Base-by-base conservation (phyloP, 2,329 filamentous ascomycete genomes). In the Aspergillus brunneoviolaceus region DNA sequence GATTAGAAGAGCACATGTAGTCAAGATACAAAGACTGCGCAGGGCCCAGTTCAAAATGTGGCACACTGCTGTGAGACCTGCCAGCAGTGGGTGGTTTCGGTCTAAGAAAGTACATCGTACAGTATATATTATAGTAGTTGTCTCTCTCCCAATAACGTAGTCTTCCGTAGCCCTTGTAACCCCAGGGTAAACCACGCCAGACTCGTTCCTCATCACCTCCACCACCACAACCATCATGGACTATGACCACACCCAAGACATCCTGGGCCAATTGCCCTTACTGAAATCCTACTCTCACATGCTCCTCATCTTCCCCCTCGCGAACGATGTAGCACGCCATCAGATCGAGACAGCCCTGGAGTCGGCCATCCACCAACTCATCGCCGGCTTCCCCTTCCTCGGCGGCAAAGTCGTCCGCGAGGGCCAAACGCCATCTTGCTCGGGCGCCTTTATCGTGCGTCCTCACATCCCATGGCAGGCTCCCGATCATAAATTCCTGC, bases 201-300 rank as follows among this genome's bases (percentile, higher is more conserved):
- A 29, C 27, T 29, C 27, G 27, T 29, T 29, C 27, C 27, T 10
- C 27, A 10, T 29, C 27, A 10, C 27, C 7, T 3, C 27, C 27
- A 29, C 9, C 27, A 29, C 27, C 10, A 51, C 53, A 21, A 21
- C 21, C 21, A 21, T 21, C n/a, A 19, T 33, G 10, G 55, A 49
- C 5, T 63, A 57, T 35, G 53, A 57, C 19, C 63, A 59, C 19
- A 58, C 62, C n/a, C 60, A 64, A 58, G 66, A 67, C 53, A 51
- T 67, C 12, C 56, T 69, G 10, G 67, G 66, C 25, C 67, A 69
- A 35, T 59, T 69, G 2, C 67, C 66, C 5, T 29, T 67, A 3
- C 60, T 69, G 12, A 65, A 67, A 47, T 64, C 58, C 45, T 69
- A 69, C 55, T 67, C 58, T 0, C 65, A 68, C 48, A 55, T 68